A percentile compares a stretch with the other conserved stretches of the same genome.
phyloP scores from a whole-genome alignment of 192 early-diverging fungal species.

The Hyaloraphidium curvatum region DNA sequence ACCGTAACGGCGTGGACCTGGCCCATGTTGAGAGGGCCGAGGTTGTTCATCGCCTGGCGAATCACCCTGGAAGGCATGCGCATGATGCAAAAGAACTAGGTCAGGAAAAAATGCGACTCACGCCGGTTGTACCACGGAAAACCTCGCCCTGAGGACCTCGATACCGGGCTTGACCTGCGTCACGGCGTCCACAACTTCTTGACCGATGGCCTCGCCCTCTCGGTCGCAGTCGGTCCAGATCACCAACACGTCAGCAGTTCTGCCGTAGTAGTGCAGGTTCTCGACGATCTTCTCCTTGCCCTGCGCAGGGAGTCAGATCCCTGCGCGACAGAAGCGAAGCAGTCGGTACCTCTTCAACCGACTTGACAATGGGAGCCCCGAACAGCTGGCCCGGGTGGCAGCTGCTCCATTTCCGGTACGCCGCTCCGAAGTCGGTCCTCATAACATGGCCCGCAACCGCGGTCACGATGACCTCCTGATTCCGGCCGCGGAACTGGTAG shows the following conservation, averaged over 20 bases:
- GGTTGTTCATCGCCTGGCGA: slow-evolving; percentile 50
- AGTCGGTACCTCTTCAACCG: slow-evolving; percentile 17
- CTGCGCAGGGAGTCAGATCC: slow-evolving; percentile 9
- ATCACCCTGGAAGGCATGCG: slow-evolving; percentile 34
- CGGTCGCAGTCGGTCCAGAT: slow-evolving; percentile 99
- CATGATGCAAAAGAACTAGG: not conserved
- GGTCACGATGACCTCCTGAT: slow-evolving; percentile 57
- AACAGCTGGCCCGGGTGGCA: slow-evolving; percentile 44
- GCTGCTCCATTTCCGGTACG: slow-evolving; percentile 38
- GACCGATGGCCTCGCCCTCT: slow-evolving; percentile 87
- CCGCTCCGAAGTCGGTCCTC: slow-evolving; percentile 39
- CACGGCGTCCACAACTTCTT: slow-evolving; percentile 57
- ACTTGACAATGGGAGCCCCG: slow-evolving; percentile 36
- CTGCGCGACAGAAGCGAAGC: not conserved
- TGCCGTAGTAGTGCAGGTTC: slow-evolving; percentile 46
- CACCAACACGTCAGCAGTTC: slow-evolving; percentile 41
- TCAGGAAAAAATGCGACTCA: slow-evolving; percentile 12
- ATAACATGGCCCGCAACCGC: slow-evolving; percentile 62
- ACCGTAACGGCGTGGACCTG: slow-evolving; percentile 66
- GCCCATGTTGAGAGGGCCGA: slow-evolving; percentile 48
- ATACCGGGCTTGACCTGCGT: slow-evolving; percentile 37
- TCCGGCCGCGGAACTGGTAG: slow-evolving; percentile 27
- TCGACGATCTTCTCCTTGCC: slow-evolving; percentile 26
- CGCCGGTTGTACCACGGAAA: slow-evolving; percentile 68
- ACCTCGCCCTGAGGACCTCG: slow-evolving; percentile 57